Evolutionary conservation across 108 stramenopile genomes (phyloP), one percentile per base, ranked within the genome.

Genomic region (Discostella pseudostelligera): DNA sequence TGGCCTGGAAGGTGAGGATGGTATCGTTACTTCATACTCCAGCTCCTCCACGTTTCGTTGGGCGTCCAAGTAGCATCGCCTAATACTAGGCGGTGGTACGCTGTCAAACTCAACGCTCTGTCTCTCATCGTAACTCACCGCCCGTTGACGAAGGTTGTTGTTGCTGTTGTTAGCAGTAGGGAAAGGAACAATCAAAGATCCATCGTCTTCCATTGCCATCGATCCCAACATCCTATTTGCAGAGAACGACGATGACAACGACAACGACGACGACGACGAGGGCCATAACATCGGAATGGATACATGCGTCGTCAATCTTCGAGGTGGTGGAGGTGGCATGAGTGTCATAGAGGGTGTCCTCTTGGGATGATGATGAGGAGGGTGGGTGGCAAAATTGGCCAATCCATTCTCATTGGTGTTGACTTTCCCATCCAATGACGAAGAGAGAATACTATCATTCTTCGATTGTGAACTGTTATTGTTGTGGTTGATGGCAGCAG

Each of bases 311-410:
- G 64, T 22, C 25, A 26, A n/a, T 11, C 28, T 49, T 40, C 65
- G 39, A 19, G 65, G 65, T 20, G 65, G 65, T 20, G 65, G 65
- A 44, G 65, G 65, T 17, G 65, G 65, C 65, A 66, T 66, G 0
- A 66, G 65, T 32, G 42, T 17, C 19, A 55, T 55, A 19, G 65
- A 66, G 7, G 44, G 24, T 36, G 28, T 55, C 43, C 54, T 56
- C 4, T 1, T 43, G 42, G 42, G 42, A 43, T 16, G 2, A 43
- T 8, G 42, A 43, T 16, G 5, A 39, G 37, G 37, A 39, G 8
- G 14, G 14, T 43, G 14, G 42, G 12, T 43, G n/a, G 42, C 4
- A 39, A 51, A 24, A 35, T 25, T 50, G n/a, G 49, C 49, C 8
- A 64, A 64, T 50, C 39, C 50, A 29, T 51, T 64, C 12, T 64